Conservation (phyloP, 371 early-diverging fungal species). For the Haplosporangium sp. region DNA sequence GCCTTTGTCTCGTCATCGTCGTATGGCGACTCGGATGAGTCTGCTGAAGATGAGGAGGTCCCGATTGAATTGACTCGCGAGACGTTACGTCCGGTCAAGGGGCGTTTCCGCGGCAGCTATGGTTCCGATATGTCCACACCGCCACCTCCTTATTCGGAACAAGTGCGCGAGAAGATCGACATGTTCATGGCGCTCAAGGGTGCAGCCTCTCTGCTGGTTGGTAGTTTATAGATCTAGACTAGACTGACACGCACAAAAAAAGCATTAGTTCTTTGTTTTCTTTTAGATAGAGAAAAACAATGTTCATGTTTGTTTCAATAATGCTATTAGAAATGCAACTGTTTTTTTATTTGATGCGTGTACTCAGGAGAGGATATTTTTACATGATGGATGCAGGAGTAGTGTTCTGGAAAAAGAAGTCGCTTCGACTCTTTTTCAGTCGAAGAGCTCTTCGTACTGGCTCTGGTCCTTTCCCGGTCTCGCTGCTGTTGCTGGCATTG, state of each 20-base stretch:
- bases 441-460: constrained; percentile 14
- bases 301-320: too few relatives aligned
- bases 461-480: neutral
- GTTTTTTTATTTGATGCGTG: neutral
- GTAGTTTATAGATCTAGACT: constrained; percentile 18
- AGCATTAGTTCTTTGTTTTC: too few relatives aligned
- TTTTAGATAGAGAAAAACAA: too few relatives aligned
- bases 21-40: constrained; percentile 10
- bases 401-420: constrained; percentile 50
- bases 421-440: constrained; percentile 48
- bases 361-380: neutral
- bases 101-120: neutral
- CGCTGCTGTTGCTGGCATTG: neutral
- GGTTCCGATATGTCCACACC: neutral
- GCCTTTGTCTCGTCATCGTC: constrained; percentile 5
- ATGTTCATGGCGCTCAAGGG: constrained; percentile 53
- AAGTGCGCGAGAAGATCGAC: constrained; percentile 50
- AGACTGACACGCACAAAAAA: neutral
- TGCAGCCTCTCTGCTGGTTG: constrained; percentile 48
- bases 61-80: constrained; percentile 33
- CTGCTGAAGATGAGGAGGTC: constrained; percentile 19
- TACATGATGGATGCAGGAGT: constrained; percentile 54
- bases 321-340: neutral
- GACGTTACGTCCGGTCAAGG: constrained; percentile 9
- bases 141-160: constrained; percentile 22